A percentile compares a stretch with the other conserved stretches of the same genome.
Conservation (phyloP, 352 stramenopile genomes). For the Phytophthora capsici region DNA sequence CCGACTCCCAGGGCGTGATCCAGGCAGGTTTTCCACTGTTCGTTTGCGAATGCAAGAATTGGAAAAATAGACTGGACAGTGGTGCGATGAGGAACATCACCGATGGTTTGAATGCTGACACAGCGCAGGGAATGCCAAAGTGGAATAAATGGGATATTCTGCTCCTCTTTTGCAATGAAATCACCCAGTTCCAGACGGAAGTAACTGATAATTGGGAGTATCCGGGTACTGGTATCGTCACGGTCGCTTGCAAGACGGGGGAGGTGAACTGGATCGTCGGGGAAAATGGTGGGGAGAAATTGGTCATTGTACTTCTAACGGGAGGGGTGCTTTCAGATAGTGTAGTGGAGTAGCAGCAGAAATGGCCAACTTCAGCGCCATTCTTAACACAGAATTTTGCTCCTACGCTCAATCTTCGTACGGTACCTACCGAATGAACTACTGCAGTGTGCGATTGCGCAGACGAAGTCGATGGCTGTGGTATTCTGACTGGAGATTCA, state of each 20-base stretch:
- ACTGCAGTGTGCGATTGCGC: too few species aligned
- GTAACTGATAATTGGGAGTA: not conserved
- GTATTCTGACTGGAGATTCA: too few species aligned
- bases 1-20: too few species aligned
- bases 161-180: conserved; percentile 5
- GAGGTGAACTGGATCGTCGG: not conserved
- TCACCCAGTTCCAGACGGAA: not conserved
- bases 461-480: too few species aligned
- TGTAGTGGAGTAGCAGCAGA: too few species aligned
- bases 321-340: too few species aligned
- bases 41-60: conserved; percentile 22
- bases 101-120: not conserved
- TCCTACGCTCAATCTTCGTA: too few species aligned
- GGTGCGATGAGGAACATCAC: conserved; percentile 2
- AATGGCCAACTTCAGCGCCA: too few species aligned
- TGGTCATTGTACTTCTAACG: conserved; percentile 3
- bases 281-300: not conserved
- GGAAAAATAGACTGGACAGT: not conserved
- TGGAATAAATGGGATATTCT: not conserved
- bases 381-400: too few species aligned
- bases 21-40: conserved; percentile 1
- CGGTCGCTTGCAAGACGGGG: not conserved
- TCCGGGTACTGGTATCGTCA: not conserved
- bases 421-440: too few species aligned
- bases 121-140: not conserved